Evolutionary conservation across 2,329 filamentous ascomycete species (phyloP).

Genomic region (Cercospora berteroae): DNA sequence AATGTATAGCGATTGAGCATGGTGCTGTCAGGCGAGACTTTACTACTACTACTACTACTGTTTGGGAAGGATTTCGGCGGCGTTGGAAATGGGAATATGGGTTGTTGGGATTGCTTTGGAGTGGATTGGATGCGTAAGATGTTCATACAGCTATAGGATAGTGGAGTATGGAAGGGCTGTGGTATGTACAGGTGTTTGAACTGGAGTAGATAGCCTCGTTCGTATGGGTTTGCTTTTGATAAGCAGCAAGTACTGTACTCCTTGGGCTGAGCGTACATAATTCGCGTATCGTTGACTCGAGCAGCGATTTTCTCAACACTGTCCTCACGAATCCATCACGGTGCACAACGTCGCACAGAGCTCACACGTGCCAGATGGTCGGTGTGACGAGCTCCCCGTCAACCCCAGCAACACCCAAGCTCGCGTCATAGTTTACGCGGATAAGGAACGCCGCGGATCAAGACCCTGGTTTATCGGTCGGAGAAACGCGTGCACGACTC

Average conservation of each 20-base stretch:
- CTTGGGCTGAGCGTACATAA: background rate
- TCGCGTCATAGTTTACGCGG: background rate
- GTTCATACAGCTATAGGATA: background rate
- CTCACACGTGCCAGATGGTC: background rate
- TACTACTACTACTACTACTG: background rate
- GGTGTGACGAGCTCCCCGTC: background rate
- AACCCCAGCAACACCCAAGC: background rate
- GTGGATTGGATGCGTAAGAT: background rate
- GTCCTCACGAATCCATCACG: background rate
- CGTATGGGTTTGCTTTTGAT: background rate
- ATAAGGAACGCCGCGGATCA: background rate
- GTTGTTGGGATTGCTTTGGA: background rate
- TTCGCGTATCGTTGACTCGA: background rate
- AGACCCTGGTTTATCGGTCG: background rate
- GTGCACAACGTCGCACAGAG: background rate
- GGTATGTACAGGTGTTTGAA: background rate
- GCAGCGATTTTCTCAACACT: background rate
- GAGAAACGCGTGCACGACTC: background rate
- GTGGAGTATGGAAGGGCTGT: background rate
- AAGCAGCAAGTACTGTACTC: background rate
- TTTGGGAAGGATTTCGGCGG: background rate
- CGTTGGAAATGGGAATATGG: background rate
- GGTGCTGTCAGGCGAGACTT: background rate
- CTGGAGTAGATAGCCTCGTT: background rate
- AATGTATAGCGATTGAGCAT: slow-evolving; percentile 12